Evolutionary conservation across 2,329 filamentous ascomycete genomes (phyloP).

Genomic region (Aureobasidium sp.): DNA sequence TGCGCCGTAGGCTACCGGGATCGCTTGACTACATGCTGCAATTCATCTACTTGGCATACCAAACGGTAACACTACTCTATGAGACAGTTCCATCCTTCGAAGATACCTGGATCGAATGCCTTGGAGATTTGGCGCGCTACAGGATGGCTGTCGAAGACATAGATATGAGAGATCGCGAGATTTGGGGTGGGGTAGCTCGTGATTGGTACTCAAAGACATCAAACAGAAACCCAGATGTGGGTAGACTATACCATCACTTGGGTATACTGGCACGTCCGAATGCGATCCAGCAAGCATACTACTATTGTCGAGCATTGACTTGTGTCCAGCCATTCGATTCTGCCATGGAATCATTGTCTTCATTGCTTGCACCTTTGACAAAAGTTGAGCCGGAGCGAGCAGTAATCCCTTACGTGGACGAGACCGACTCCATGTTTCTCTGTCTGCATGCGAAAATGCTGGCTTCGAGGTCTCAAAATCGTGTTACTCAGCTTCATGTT

Average conservation of each 20-base stretch:
- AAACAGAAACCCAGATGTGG: slow-evolving; percentile 65
- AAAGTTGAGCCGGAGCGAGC: neutral
- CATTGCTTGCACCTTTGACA: slow-evolving; percentile 48
- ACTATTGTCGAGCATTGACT: slow-evolving; percentile 62
- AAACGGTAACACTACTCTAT: slow-evolving; percentile 78
- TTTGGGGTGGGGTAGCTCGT: slow-evolving; percentile 71
- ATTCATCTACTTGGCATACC: slow-evolving; percentile 83
- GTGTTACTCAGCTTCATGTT: neutral
- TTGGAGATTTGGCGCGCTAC: slow-evolving; percentile 79
- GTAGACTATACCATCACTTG: slow-evolving; percentile 79
- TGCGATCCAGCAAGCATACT: slow-evolving; percentile 61
- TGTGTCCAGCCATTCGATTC: slow-evolving; percentile 58
- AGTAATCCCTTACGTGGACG: slow-evolving; percentile 24
- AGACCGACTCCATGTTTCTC: slow-evolving; percentile 54
- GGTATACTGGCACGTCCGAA: slow-evolving; percentile 69
- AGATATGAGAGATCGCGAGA: slow-evolving; percentile 60
- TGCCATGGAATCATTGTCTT: slow-evolving; percentile 62
- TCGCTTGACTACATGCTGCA: slow-evolving; percentile 83
- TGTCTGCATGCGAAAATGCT: slow-evolving; percentile 58
- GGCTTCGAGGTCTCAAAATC: neutral
- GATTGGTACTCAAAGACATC: slow-evolving; percentile 82
- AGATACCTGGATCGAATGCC: slow-evolving; percentile 88
- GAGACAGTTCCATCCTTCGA: slow-evolving; percentile 78
- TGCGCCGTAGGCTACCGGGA: slow-evolving; percentile 64
- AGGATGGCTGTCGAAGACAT: slow-evolving; percentile 87